Percentiles rank a stretch among this genome's conserved stretches.
These are phyloP conservation scores for Candida pseudofarinosa DNA, from an alignment of 805 yeast genomes.

Conservation along the genomic window DNA sequence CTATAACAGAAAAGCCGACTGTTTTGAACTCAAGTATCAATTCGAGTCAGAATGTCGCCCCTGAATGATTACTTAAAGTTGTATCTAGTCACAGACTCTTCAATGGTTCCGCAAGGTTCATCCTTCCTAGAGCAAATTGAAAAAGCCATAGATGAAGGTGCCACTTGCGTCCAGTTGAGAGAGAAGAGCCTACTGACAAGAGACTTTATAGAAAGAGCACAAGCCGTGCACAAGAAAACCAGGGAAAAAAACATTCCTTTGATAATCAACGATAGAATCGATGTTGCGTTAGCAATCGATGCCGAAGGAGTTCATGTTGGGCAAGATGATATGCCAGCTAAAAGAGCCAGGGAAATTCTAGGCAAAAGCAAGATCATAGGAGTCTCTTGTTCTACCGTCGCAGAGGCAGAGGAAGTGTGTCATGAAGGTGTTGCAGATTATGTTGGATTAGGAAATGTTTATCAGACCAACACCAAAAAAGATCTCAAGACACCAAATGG, in stretches of 20 bases:
- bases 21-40: background rate
- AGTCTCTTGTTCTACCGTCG: constrained; percentile 59
- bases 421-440: constrained; percentile 60
- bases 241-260: constrained; percentile 60
- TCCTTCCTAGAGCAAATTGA: constrained; percentile 58
- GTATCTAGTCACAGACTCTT: constrained; percentile 78
- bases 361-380: constrained; percentile 80
- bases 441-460: constrained; percentile 81
- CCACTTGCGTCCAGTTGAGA: constrained; percentile 75
- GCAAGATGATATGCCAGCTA: constrained; percentile 77
- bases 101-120: constrained; percentile 57
- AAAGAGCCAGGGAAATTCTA: constrained; percentile 53
- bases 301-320: constrained; percentile 95
- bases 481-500: constrained; percentile 46
- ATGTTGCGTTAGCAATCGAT: constrained; percentile 82
- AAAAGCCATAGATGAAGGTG: constrained; percentile 65
- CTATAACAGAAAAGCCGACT: background rate
- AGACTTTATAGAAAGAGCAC: constrained; percentile 62
- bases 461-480: constrained; percentile 68
- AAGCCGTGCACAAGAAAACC: constrained; percentile 58
- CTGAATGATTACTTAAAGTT: constrained; percentile 47
- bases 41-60: too few species aligned
- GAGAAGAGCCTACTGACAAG: constrained; percentile 72
- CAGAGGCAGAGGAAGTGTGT: constrained; percentile 53
- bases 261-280: constrained; percentile 81